Conservation (phyloP, 768 basidiomycete genomes). For the Amylocystis lapponica region DNA sequence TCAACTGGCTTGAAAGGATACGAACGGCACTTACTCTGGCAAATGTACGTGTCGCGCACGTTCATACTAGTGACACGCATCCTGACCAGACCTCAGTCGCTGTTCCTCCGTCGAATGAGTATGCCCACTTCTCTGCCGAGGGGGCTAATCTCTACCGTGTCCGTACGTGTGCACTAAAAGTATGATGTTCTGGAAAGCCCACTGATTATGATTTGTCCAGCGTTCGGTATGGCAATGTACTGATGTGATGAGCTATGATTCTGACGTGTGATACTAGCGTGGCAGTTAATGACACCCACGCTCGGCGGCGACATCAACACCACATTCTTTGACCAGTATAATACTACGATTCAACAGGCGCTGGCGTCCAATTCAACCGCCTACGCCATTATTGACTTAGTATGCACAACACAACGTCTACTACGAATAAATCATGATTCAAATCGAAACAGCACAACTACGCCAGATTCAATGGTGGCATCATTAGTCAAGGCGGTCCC, state of each 20-base stretch:
- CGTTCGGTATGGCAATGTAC: conserved; percentile 26
- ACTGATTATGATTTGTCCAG: conserved; percentile 13
- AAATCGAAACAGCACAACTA: conserved; percentile 55
- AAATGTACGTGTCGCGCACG: conserved; percentile 10
- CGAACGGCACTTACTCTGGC: conserved; percentile 41
- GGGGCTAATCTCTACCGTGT: conserved; percentile 46
- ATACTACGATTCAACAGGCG: conserved; percentile 43
- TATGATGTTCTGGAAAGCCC: conserved; percentile 3
- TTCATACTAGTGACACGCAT: no score
- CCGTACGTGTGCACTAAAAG: conserved; percentile 28
- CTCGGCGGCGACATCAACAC: conserved; percentile 42
- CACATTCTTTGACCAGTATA: conserved; percentile 39
- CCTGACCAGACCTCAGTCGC: conserved; percentile 17
- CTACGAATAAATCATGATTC: not conserved
- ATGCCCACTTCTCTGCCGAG: conserved; percentile 41
- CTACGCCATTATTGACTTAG: conserved; percentile 48
- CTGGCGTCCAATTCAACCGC: conserved; percentile 33
- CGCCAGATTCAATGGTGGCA: conserved; percentile 48
- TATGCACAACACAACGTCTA: conserved; percentile 7
- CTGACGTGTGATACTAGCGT: conserved; percentile 29
- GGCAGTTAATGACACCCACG: conserved; percentile 47
- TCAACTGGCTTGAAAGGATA: conserved; percentile 19
- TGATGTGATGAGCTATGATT: not conserved
- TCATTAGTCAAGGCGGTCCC: conserved; percentile 36
- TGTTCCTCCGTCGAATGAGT: conserved; percentile 38